These are phyloP conservation scores for Globisporangium paddicum DNA, from an alignment of 352 stramenopile species.

Conservation along the genomic window DNA sequence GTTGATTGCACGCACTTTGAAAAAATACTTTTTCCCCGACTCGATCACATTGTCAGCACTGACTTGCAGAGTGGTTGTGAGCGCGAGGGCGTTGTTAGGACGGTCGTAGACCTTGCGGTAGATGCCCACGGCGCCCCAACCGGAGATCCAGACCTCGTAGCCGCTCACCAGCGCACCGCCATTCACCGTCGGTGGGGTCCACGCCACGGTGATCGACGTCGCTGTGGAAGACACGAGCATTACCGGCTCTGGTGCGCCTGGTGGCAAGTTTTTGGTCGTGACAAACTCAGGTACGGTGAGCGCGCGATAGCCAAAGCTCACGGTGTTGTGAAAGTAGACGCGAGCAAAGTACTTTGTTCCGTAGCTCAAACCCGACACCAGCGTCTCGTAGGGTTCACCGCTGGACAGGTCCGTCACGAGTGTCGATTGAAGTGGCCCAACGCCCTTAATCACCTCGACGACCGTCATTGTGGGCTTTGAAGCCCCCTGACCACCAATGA, in stretches of 20 bases:
- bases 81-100: constrained; percentile 67
- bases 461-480: constrained; percentile 40
- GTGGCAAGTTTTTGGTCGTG: constrained; percentile 85
- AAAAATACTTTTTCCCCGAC: constrained; percentile 89
- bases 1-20: constrained; percentile 94
- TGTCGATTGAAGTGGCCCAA: constrained; percentile 31
- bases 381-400: constrained; percentile 58
- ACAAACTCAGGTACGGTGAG: constrained; percentile 73
- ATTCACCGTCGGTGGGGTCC: constrained; percentile 87
- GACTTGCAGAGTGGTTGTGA: constrained; percentile 73
- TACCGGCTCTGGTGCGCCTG: constrained; percentile 82
- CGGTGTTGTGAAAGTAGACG: constrained; percentile 85
- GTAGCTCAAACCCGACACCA: constrained; percentile 69
- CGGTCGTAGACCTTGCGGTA: constrained; percentile 94
- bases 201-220: constrained; percentile 90
- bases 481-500: constrained; percentile 34
- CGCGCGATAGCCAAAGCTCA: constrained; percentile 75
- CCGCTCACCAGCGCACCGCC: constrained; percentile 90
- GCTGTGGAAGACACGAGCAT: constrained; percentile 84
- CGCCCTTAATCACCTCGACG: constrained; percentile 50
- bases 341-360: constrained; percentile 90
- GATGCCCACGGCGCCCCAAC: constrained; percentile 78
- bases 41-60: constrained; percentile 86
- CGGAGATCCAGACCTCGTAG: constrained; percentile 96
- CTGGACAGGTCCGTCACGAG: constrained; percentile 77